Evolutionary conservation across 2,329 filamentous ascomycete genomes (phyloP), one percentile per base, ranked within the genome.

Genomic region (Diaporthe batatas): DNA sequence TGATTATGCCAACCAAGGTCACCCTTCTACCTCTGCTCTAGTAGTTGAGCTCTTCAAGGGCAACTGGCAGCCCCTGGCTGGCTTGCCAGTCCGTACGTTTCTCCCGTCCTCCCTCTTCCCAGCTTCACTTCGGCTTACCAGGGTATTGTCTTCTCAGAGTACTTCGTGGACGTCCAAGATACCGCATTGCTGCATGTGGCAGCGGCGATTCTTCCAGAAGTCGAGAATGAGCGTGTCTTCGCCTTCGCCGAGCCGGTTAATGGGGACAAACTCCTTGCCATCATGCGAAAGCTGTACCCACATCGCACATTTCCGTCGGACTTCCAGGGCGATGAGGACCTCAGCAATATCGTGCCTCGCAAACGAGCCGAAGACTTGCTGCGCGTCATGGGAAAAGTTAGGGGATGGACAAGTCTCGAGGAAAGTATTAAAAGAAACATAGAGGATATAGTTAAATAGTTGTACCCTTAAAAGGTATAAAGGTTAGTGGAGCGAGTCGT

Each of bases 151-250:
- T 42, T 42, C 1, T 64, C 36, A 89, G 84, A 81, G 77, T 82
- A 84, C 34, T 84, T 79, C 76, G 79, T 88, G 34, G 81, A 88
- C 75, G 83, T 87, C 0, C 79, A 85, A 12, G 88, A 91, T 68
- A 77, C 77, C 4, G 89, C 87, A 0, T 80, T 84, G 0, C 78
- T 91, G 0, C 88, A 91, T 54, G 81, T 90, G 3, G 85, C 86
- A 3, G 89, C 85, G 0, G 79, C 87, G 10, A 80, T 89, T 0
- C 80, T 88, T 32, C 80, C 82, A 0, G 80, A 82, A 0, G 82
- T 90, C 0, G 73, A 79, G 2, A 82, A 82, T 0, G 85, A 90
- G 76, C 84, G 90, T 1, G 77, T 91, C 11, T 89, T 91, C 76
- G 89, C 81, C 1, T 88, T 87, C 69, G 87, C 85, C 0, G 80